Evolutionary conservation across 139 green algal genomes (phyloP).

Genomic region (Chlorella vulgaris): DNA sequence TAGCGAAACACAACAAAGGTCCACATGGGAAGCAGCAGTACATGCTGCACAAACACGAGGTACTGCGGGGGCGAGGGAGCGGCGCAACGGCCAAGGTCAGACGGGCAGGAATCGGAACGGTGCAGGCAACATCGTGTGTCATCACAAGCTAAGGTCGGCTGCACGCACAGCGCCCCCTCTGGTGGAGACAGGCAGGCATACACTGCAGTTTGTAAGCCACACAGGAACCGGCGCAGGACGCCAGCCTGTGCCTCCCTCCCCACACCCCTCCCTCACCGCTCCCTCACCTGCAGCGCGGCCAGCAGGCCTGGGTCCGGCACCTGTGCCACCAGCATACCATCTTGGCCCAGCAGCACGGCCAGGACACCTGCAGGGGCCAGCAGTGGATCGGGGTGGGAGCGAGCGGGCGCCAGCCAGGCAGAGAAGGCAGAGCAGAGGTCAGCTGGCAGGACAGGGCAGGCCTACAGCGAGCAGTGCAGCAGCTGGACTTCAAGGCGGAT

Average conservation of each 20-base stretch:
- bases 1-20: slow-evolving; percentile 31
- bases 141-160: background rate
- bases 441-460: too few relatives aligned
- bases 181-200: too few relatives aligned
- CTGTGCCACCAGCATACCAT: slow-evolving; percentile 18
- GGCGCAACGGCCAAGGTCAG: background rate
- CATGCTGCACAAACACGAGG: slow-evolving; percentile 29
- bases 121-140: background rate
- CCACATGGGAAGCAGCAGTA: slow-evolving; percentile 38
- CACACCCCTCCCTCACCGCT: too few relatives aligned
- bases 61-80: slow-evolving; percentile 3
- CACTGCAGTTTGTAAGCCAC: too few relatives aligned
- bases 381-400: background rate
- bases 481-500: too few relatives aligned
- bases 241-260: too few relatives aligned
- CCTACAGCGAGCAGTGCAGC: too few relatives aligned
- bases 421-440: too few relatives aligned
- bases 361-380: background rate
- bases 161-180: too few relatives aligned
- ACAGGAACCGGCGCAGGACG: too few relatives aligned
- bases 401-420: background rate
- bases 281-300: background rate
- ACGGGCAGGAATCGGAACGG: background rate
- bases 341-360: slow-evolving; percentile 21
- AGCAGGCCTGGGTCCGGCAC: slow-evolving; percentile 25